These are phyloP conservation scores for Eucalyptus cloeziana DNA, from an alignment of 345 rosid genomes.

Conservation along the genomic window DNA sequence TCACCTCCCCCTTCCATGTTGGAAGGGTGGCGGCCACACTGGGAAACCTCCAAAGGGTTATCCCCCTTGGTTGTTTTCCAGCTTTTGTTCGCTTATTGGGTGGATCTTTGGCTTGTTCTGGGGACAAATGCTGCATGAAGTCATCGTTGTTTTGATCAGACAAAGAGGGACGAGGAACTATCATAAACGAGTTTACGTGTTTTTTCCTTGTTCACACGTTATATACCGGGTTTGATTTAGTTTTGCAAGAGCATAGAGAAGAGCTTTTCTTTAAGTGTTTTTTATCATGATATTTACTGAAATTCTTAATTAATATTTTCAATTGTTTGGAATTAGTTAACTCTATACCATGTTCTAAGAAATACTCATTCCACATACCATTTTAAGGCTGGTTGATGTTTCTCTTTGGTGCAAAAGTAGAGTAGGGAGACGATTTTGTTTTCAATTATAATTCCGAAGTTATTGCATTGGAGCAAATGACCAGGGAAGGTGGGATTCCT, in stretches of 20 bases:
- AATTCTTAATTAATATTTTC: neutral
- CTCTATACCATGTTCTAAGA: conserved; percentile 1
- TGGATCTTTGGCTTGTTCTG: neutral
- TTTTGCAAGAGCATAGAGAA: neutral
- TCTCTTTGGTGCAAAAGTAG: too few relatives aligned
- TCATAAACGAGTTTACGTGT: too few relatives aligned
- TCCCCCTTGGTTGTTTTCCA: neutral
- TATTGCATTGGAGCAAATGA: neutral
- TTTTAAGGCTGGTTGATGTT: neutral
- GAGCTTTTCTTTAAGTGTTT: conserved; percentile 5
- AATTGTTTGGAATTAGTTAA: conserved; percentile 6
- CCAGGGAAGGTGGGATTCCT: neutral
- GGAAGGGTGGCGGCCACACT: too few relatives aligned
- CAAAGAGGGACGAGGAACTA: neutral
- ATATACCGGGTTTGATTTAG: neutral
- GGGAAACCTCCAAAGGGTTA: too few relatives aligned
- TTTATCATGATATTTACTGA: conserved; percentile 16
- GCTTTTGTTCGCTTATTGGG: neutral
- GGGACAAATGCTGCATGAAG: neutral
- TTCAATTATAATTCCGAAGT: neutral
- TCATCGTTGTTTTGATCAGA: neutral
- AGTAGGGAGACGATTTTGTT: neutral
- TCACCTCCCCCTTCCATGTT: too few relatives aligned
- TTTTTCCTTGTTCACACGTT: too few relatives aligned
- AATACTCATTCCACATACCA: neutral